Evolutionary conservation across 768 basidiomycete genomes (phyloP).

Genomic region (Porpolomopsis calyptriformis): DNA sequence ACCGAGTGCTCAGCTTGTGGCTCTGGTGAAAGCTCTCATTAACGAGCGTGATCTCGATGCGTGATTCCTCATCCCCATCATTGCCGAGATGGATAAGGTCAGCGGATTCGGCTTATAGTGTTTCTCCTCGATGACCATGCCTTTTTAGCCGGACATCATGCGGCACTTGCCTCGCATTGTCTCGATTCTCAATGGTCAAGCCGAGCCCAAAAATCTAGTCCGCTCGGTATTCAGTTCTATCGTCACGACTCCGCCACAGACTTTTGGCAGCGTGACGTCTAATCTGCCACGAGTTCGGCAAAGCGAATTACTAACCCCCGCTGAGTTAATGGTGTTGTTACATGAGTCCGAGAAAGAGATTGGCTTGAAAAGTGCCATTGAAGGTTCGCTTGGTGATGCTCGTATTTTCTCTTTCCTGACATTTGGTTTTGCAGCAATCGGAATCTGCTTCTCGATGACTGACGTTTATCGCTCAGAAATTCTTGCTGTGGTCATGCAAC

Average conservation of each 20-base stretch:
- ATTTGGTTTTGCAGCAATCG: conserved; percentile 55
- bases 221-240: conserved; percentile 85
- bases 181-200: conserved; percentile 74
- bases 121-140: conserved; percentile 5
- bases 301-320: conserved; percentile 83
- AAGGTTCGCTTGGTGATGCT: conserved; percentile 73
- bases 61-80: conserved; percentile 92
- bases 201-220: conserved; percentile 78
- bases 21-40: conserved; percentile 79
- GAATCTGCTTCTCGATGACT: conserved; percentile 97
- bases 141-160: conserved; percentile 70
- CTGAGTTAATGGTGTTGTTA: conserved; percentile 88
- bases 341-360: conserved; percentile 91
- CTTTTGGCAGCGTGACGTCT: conserved; percentile 77
- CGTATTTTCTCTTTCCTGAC: conserved; percentile 14
- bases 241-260: conserved; percentile 75
- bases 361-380: conserved; percentile 85
- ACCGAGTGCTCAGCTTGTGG: conserved; percentile 71
- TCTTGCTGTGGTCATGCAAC: conserved; percentile 95
- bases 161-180: conserved; percentile 86
- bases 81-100: conserved; percentile 97
- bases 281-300: conserved; percentile 78
- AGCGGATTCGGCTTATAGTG: conserved; percentile 11
- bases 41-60: conserved; percentile 82
- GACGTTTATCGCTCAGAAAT: conserved; percentile 95